Conservation (phyloP, 345 rosid species). For the Euphorbia tirucalli region DNA sequence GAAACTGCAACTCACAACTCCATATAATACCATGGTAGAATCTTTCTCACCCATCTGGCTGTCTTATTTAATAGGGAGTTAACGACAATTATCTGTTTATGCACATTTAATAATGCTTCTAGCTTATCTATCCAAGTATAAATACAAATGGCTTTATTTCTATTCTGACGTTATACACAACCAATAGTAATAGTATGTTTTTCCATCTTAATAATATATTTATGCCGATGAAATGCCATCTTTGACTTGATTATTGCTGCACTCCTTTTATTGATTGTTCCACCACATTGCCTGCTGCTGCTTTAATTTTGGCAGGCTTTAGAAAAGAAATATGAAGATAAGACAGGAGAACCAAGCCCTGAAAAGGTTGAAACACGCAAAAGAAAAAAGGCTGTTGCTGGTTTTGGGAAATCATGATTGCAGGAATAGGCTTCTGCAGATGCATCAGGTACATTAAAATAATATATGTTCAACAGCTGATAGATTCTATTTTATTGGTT, state of each 20-base stretch:
- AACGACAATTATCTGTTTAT: background rate
- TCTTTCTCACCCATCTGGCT: background rate
- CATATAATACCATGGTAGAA: background rate
- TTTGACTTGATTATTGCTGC: background rate
- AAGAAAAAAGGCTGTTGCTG: constrained; percentile 57
- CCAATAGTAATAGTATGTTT: background rate
- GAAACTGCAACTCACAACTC: background rate
- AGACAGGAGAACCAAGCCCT: constrained; percentile 74
- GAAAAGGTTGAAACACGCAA: constrained; percentile 60
- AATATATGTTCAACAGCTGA: background rate
- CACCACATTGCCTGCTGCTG: constrained; percentile 6
- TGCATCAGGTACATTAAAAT: constrained; percentile 1
- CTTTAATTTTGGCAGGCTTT: constrained; percentile 48
- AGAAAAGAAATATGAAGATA: constrained; percentile 77
- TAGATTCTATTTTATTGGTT: background rate
- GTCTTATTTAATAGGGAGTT: background rate
- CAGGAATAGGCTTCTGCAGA: constrained; percentile 19
- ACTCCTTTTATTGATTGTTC: background rate
- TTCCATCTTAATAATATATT: background rate
- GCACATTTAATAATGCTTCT: background rate
- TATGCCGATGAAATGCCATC: background rate
- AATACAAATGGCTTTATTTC: background rate
- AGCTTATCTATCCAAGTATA: background rate
- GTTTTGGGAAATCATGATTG: constrained; percentile 73
- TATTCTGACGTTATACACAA: background rate